Evolutionary conservation across 352 stramenopile genomes (phyloP).

Genomic region (Phytopythium delawarense): DNA sequence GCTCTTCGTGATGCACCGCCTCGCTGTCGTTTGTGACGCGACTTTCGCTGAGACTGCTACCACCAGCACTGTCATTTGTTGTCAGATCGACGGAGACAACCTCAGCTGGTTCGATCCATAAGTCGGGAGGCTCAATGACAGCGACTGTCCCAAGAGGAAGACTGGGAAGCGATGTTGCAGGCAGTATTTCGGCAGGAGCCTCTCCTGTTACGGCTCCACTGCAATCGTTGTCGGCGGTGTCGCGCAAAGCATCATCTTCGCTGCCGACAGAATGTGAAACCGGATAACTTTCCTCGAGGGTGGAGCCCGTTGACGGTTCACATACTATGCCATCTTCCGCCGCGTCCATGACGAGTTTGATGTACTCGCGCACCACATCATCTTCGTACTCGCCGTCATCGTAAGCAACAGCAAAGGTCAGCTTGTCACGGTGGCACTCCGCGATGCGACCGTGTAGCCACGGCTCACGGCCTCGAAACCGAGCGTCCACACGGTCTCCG

Average conservation of each 20-base stretch:
- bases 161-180: background rate
- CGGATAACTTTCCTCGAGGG: background rate
- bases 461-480: constrained; percentile 9
- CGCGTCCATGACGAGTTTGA: constrained; percentile 1
- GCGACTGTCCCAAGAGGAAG: background rate
- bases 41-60: background rate
- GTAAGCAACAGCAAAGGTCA: constrained; percentile 20
- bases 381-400: constrained; percentile 26
- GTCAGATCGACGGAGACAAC: background rate
- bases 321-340: background rate
- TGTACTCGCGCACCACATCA: constrained; percentile 19
- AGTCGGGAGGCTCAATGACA: background rate
- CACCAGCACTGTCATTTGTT: background rate
- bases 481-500: constrained; percentile 15
- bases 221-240: too few relatives aligned
- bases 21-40: background rate
- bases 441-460: constrained; percentile 11
- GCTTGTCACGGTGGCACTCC: constrained; percentile 10
- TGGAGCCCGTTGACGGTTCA: background rate
- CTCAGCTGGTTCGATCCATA: background rate
- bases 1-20: background rate
- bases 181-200: too few relatives aligned
- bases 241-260: background rate
- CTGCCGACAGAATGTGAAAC: background rate
- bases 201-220: too few relatives aligned